Evolutionary conservation across 129 eudicot genomes (phyloP).

Genomic region (Flaveria ramosissima): DNA sequence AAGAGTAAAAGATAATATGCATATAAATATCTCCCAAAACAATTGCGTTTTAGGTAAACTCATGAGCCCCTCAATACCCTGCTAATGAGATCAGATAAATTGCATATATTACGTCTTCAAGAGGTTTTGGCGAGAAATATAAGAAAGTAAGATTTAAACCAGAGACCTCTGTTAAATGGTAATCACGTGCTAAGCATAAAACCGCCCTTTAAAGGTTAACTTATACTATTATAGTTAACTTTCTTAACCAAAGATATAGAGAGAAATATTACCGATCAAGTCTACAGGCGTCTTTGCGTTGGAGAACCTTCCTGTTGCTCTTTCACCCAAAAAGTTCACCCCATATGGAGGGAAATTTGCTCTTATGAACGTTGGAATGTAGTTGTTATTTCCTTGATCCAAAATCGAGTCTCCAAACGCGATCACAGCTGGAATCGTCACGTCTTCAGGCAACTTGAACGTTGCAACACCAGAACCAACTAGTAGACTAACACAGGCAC

Average conservation of each 20-base stretch:
- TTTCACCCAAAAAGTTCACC: slow-evolving; percentile 58
- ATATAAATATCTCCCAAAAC: too few relatives aligned
- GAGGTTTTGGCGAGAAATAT: too few relatives aligned
- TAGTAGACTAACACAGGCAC: slow-evolving; percentile 8
- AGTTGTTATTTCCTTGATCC: slow-evolving; percentile 72
- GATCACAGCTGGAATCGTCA: slow-evolving; percentile 52
- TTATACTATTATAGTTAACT: neutral
- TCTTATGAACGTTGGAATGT: slow-evolving; percentile 45
- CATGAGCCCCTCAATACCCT: too few relatives aligned
- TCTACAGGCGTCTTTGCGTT: slow-evolving; percentile 72
- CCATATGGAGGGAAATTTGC: slow-evolving; percentile 83
- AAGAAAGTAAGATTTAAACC: too few relatives aligned
- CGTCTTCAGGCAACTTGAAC: slow-evolving; percentile 42
- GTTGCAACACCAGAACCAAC: slow-evolving; percentile 14
- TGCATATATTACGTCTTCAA: too few relatives aligned
- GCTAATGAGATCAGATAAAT: too few relatives aligned
- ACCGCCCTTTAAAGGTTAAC: too few relatives aligned
- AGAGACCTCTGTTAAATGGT: too few relatives aligned
- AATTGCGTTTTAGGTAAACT: too few relatives aligned
- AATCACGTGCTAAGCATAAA: too few relatives aligned
- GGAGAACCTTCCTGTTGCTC: slow-evolving; percentile 72
- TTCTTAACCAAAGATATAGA: neutral
- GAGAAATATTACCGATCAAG: slow-evolving; percentile 42
- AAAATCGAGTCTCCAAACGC: slow-evolving; percentile 85
- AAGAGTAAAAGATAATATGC: too few relatives aligned